These are phyloP conservation scores for Eutrema yunnanense DNA, from an alignment of 345 rosid species.

Conservation along the genomic window DNA sequence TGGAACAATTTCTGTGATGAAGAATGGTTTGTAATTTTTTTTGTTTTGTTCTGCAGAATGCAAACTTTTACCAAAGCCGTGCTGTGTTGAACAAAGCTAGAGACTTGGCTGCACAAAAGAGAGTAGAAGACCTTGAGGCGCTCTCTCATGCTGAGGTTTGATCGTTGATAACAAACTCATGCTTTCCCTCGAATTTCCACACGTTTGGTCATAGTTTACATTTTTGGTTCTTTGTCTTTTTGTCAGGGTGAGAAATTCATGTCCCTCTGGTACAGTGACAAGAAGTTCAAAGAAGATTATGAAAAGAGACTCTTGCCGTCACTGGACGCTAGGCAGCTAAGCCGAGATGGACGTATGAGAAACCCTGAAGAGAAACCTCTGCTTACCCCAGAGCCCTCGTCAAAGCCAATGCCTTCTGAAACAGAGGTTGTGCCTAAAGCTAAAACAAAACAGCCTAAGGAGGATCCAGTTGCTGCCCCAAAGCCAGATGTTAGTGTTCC, in stretches of 20 bases:
- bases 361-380: conserved; percentile 74
- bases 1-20: neutral
- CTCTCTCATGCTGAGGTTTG: conserved; percentile 46
- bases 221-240: conserved; percentile 8
- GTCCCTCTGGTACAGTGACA: conserved; percentile 51
- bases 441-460: conserved; percentile 41
- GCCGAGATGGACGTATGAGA: conserved; percentile 75
- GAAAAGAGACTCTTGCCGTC: conserved; percentile 61
- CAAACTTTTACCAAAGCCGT: conserved; percentile 37
- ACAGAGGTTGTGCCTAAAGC: conserved; percentile 39
- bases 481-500: conserved; percentile 30
- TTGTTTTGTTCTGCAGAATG: conserved; percentile 36
- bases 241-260: conserved; percentile 63
- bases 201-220: conserved; percentile 1
- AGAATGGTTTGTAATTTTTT: neutral
- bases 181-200: neutral
- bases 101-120: conserved; percentile 47
- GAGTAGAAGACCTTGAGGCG: conserved; percentile 43
- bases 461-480: conserved; percentile 42
- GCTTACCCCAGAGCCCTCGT: conserved; percentile 28
- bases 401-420: conserved; percentile 17
- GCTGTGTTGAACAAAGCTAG: conserved; percentile 39
- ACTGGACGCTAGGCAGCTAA: conserved; percentile 57
- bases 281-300: conserved; percentile 70
- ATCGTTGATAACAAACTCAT: neutral